Evolutionary conservation across 345 rosid genomes (phyloP).

Genomic region (Pistacia atlantica): DNA sequence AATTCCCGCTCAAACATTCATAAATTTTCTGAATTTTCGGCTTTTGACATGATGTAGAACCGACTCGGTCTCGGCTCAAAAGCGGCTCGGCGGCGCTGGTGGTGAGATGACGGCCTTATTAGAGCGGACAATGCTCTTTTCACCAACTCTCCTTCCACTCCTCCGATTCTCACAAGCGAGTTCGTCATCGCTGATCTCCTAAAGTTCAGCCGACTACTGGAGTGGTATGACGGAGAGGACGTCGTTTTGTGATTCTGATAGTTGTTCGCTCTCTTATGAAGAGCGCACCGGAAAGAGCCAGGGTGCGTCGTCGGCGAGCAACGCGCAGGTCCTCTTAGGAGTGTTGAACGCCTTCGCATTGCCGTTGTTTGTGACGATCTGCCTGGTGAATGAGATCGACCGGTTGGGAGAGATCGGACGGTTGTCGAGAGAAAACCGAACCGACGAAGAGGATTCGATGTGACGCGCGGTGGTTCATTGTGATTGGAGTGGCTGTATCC

Average conservation of each 20-base stretch:
- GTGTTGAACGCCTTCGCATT: constrained; percentile 26
- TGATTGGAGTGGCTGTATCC: constrained; percentile 10
- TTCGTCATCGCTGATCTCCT: constrained; percentile 67
- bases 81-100: constrained; percentile 47
- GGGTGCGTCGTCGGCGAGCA: constrained; percentile 60
- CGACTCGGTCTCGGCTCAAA: constrained; percentile 55
- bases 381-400: constrained; percentile 36
- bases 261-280: constrained; percentile 37
- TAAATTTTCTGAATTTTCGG: constrained; percentile 26
- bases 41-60: constrained; percentile 45
- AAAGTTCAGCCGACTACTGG: constrained; percentile 40
- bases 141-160: constrained; percentile 69
- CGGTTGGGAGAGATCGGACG: constrained; percentile 35
- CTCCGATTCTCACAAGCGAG: constrained; percentile 60
- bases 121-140: constrained; percentile 56
- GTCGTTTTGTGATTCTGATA: neutral
- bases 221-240: constrained; percentile 21
- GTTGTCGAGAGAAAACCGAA: constrained; percentile 40
- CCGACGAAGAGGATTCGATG: constrained; percentile 31
- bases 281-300: constrained; percentile 54
- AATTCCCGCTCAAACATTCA: constrained; percentile 5
- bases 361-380: constrained; percentile 15
- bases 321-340: constrained; percentile 44
- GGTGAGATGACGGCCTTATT: constrained; percentile 65
- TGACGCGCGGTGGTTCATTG: neutral